A percentile compares a stretch with the other conserved stretches of the same genome.
Evolutionary conservation across 768 basidiomycete species (phyloP).

Genomic region (Asterophora lycoperdoides): DNA sequence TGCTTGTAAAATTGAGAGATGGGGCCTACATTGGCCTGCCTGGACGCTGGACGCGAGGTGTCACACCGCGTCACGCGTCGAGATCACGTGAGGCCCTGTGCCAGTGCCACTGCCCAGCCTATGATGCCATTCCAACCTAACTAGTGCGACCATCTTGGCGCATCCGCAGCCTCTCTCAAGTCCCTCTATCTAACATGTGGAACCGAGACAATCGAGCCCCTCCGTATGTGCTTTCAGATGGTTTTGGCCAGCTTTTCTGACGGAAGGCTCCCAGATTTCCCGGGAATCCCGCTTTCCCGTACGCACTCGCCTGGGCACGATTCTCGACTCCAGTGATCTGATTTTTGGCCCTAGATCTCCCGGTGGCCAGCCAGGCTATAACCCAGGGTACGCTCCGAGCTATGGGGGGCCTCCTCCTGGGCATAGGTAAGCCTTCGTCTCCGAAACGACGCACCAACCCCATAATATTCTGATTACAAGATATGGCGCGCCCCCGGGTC

Average conservation of each 20-base stretch:
- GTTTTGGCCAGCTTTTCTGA: not conserved
- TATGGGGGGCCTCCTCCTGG: conserved; percentile 22
- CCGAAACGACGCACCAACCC: too few relatives aligned
- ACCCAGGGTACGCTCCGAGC: conserved; percentile 39
- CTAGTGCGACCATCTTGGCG: too few relatives aligned
- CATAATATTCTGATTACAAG: conserved; percentile 8
- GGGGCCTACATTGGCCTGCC: not conserved
- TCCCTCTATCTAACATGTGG: conserved; percentile 15
- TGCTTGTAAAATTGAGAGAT: too few relatives aligned
- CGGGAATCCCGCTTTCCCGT: conserved; percentile 16
- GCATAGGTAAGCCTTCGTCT: conserved; percentile 3
- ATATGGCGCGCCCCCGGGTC: conserved; percentile 29
- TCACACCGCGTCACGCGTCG: conserved; percentile 33
- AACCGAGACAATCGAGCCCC: conserved; percentile 17
- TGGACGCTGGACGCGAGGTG: not conserved
- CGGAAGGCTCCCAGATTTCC: conserved; percentile 11
- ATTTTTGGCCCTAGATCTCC: not conserved
- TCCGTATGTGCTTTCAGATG: conserved; percentile 5
- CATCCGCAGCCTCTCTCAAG: not conserved
- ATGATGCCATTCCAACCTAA: too few relatives aligned
- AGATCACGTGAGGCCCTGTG: conserved; percentile 36
- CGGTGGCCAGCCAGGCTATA: conserved; percentile 25
- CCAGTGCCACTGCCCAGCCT: too few relatives aligned
- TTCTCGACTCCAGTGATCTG: not conserved
- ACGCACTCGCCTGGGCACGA: not conserved